Conservation (phyloP, 2,329 filamentous ascomycete species). For the Colletotrichum lupini region DNA sequence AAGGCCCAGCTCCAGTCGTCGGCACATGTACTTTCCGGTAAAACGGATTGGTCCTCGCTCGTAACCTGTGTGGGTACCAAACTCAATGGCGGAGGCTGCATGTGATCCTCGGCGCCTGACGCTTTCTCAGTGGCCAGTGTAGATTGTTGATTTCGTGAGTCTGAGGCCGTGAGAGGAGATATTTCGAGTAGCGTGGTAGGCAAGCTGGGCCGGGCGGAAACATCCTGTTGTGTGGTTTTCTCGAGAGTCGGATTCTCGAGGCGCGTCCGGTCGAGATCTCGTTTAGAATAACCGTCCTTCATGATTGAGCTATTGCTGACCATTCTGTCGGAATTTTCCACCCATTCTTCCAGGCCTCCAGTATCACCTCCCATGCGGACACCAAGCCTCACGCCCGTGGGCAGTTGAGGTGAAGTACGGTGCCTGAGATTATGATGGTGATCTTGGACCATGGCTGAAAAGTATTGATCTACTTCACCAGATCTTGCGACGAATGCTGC, state of each 20-base stretch:
- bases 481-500: conserved; percentile 26
- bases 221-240: not conserved
- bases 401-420: not conserved
- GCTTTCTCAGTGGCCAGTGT: conserved; percentile 7
- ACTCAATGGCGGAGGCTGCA: not conserved
- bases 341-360: conserved; percentile 67
- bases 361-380: conserved; percentile 55
- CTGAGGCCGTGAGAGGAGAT: not conserved
- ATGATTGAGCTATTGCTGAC: conserved; percentile 56
- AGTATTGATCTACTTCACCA: conserved; percentile 28
- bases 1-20: conserved; percentile 23
- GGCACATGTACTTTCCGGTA: not conserved
- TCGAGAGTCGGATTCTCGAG: not conserved
- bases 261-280: conserved; percentile 33
- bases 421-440: conserved; percentile 18
- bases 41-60: not conserved
- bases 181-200: not conserved
- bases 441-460: conserved; percentile 16
- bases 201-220: too few species aligned
- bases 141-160: not conserved
- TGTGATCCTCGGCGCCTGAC: too few species aligned
- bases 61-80: not conserved
- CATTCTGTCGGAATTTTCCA: conserved; percentile 49
- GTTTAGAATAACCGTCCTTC: conserved; percentile 38
- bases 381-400: conserved; percentile 41